These are phyloP conservation scores for Pseudogymnoascus sp. DNA, from an alignment of 2,329 filamentous ascomycete species.

Conservation along the genomic window DNA sequence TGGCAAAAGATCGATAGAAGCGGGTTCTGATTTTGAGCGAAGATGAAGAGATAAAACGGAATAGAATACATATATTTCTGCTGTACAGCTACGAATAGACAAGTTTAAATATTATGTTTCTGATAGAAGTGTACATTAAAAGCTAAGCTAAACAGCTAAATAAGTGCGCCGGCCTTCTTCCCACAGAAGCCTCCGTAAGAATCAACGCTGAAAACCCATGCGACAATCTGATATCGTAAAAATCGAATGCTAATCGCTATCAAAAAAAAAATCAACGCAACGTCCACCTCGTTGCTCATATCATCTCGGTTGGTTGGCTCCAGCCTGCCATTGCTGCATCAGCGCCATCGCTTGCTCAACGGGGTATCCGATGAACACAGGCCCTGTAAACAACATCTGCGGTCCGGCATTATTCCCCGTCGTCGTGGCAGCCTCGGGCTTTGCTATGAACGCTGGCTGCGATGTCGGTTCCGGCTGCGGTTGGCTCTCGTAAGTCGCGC, in stretches of 20 bases:
- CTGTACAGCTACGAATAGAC: background rate
- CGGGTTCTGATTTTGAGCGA: background rate
- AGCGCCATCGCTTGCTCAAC: constrained; percentile 75
- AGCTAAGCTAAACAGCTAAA: background rate
- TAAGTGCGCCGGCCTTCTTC: background rate
- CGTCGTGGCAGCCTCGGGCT: constrained; percentile 18
- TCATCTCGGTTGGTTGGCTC: background rate
- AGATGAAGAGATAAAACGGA: background rate
- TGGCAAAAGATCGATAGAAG: background rate
- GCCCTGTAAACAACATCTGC: constrained; percentile 83
- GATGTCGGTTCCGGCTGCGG: background rate
- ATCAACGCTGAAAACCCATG: background rate
- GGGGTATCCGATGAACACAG: constrained; percentile 88
- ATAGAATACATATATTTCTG: background rate
- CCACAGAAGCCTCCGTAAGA: background rate
- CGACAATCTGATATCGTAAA: background rate
- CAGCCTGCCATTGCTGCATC: constrained; percentile 46
- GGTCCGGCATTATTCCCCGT: constrained; percentile 33
- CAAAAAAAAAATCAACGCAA: constrained; percentile 2
- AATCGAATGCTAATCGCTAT: constrained; percentile 12
- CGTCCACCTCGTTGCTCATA: background rate
- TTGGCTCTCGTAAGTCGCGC: background rate
- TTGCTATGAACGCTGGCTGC: background rate
- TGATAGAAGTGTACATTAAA: background rate
- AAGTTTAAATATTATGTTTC: no score